These are phyloP conservation scores for Vigna reflexopilosa DNA, from an alignment of 306 rosid genomes.

Conservation along the genomic window DNA sequence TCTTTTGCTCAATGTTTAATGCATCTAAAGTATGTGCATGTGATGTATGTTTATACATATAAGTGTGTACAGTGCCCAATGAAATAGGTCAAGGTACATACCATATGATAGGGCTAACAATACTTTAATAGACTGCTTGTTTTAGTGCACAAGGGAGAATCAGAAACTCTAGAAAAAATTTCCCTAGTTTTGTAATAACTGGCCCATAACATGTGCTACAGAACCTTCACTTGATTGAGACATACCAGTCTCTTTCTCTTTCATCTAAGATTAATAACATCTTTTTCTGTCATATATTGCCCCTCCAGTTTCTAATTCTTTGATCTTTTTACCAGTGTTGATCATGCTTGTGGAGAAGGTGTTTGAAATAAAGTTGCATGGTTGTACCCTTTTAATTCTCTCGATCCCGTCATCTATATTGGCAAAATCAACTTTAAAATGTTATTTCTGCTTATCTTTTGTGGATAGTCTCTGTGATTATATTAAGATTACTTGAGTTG, in stretches of 20 bases:
- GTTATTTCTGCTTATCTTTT: conserved; percentile 19
- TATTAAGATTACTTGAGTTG: conserved; percentile 30
- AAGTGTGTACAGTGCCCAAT: conserved; percentile 47
- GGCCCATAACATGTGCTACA: conserved; percentile 69
- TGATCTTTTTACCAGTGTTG: not conserved
- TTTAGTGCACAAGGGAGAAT: conserved; percentile 58
- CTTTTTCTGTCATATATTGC: conserved; percentile 15
- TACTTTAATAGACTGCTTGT: conserved; percentile 61
- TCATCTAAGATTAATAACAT: conserved; percentile 39
- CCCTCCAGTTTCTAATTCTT: not conserved
- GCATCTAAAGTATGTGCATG: conserved; percentile 64
- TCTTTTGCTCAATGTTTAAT: conserved; percentile 53
- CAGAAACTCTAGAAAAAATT: conserved; percentile 53
- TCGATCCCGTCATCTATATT: conserved; percentile 11
- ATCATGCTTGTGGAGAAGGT: conserved; percentile 27
- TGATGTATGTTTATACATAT: conserved; percentile 51
- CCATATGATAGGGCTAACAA: conserved; percentile 52
- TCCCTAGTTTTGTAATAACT: conserved; percentile 61
- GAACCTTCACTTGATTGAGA: conserved; percentile 56
- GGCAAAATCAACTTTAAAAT: not conserved
- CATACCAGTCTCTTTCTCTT: conserved; percentile 50
- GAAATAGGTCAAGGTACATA: conserved; percentile 55
- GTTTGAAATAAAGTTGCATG: conserved; percentile 34
- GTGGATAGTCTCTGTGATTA: conserved; percentile 20
- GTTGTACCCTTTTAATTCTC: not conserved